These are phyloP conservation scores for Dryas drummondii DNA, from an alignment of 306 rosid genomes.

Conservation along the genomic window DNA sequence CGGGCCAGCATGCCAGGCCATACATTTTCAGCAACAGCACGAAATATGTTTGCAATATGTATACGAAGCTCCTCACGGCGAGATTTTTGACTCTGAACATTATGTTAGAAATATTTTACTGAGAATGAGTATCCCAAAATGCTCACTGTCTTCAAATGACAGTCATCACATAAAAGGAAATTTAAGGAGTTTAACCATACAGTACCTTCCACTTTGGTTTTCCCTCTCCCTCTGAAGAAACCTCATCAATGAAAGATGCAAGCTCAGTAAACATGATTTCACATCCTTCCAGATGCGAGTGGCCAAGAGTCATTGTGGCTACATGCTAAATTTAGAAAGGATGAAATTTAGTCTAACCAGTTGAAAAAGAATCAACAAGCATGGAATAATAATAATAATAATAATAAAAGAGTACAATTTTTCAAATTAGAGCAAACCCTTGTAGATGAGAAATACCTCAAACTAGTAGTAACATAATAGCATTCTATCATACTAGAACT, in stretches of 20 bases:
- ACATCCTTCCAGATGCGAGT: slow-evolving; percentile 88
- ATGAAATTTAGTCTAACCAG: slow-evolving; percentile 25
- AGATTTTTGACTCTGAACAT: slow-evolving; percentile 78
- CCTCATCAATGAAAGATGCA: slow-evolving; percentile 81
- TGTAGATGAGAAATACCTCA: neutral
- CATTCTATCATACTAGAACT: neutral
- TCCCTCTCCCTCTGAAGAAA: slow-evolving; percentile 86
- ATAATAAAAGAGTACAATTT: neutral
- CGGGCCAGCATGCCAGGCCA: slow-evolving; percentile 97
- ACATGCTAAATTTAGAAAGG: slow-evolving; percentile 67
- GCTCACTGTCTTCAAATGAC: neutral
- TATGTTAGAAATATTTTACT: slow-evolving; percentile 23
- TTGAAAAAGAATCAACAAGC: neutral
- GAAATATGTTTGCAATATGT: slow-evolving; percentile 89
- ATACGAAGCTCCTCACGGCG: slow-evolving; percentile 97
- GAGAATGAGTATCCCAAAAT: slow-evolving; percentile 19
- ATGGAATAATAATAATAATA: neutral
- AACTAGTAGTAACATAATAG: slow-evolving; percentile 3
- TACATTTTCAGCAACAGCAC: slow-evolving; percentile 88
- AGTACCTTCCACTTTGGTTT: slow-evolving; percentile 97
- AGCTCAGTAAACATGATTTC: slow-evolving; percentile 95
- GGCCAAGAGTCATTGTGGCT: slow-evolving; percentile 99
- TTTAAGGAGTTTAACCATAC: slow-evolving; percentile 18
- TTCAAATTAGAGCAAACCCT: neutral
- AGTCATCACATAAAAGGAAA: slow-evolving; percentile 17